Base-by-base conservation (phyloP, 2,329 filamentous ascomycete species). In the Metarhizium humberi region DNA sequence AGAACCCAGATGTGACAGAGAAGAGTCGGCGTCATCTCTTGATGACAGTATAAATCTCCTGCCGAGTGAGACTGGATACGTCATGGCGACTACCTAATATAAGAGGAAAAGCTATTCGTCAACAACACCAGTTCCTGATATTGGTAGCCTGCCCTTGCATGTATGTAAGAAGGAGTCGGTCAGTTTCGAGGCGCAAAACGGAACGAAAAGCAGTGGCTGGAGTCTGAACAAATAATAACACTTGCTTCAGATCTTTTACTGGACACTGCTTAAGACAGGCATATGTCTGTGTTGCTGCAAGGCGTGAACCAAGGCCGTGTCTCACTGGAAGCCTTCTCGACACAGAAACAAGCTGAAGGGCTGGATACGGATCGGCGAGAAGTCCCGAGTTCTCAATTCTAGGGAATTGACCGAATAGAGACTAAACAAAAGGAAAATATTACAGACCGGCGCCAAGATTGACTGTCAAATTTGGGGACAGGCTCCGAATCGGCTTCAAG, bases 1-100 rank as follows among this genome's bases (percentile, higher is more conserved):
- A 14, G 52, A 52, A n/a, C 29, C 34, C 47, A 56, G 32, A 38
- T 52, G 57, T 13, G 52, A 48, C 13, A 56, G 29, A 10, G 25
- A 36, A 5, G 54, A 42, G 45, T 20, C 51, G 54, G 38, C 51
- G 29, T 49, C 51, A 56, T 54, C 30, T 2, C n/a, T 8, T 20
- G 53, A 52, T 36, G 56, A 48, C 38, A 50, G 50, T 48, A 46
- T 45, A 30, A 49, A 48, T 50, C 45, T 29, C 34, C 32, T 20
- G 38, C 25, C 40, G 16, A 45, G 18, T 13, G 36, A 29, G 5
- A 7, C 38, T 14, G 46, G 50, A 45, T 45, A 45, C 53, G 50
- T 45, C 53, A 57, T 55, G 50, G 18, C 32, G 45, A 32, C 32
- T 48, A 43, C 32, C 47, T 25, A 30, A 48, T 48, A 48, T 48